These are phyloP conservation scores for Aspergillus unguis DNA, from an alignment of 2,329 filamentous ascomycete genomes.

Conservation along the genomic window DNA sequence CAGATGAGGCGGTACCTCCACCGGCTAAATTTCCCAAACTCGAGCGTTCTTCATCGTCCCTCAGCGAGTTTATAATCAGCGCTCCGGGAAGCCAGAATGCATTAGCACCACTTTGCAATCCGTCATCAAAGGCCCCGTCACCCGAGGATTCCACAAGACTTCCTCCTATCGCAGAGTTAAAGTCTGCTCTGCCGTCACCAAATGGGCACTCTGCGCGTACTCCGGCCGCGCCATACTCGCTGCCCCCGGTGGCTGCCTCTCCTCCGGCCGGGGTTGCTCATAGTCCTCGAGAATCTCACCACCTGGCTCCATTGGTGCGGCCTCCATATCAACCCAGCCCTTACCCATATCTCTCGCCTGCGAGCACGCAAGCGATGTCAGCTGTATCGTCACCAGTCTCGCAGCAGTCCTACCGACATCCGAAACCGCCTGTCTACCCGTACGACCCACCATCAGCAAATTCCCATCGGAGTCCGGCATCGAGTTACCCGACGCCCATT, in stretches of 20 bases:
- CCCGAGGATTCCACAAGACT: slow-evolving; percentile 33
- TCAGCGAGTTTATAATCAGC: slow-evolving; percentile 34
- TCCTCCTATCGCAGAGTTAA: slow-evolving; percentile 35
- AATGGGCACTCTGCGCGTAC: slow-evolving; percentile 26
- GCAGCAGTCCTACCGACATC: slow-evolving; percentile 28
- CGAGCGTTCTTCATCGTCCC: slow-evolving; percentile 20
- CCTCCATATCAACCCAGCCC: slow-evolving; percentile 34
- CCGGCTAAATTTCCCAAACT: neutral
- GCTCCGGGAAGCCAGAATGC: slow-evolving; percentile 32
- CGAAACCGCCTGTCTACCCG: slow-evolving; percentile 27
- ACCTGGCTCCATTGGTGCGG: slow-evolving; percentile 28
- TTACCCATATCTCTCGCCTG: slow-evolving; percentile 38
- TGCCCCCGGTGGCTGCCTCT: slow-evolving; percentile 25
- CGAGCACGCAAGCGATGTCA: slow-evolving; percentile 36
- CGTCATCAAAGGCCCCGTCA: slow-evolving; percentile 28
- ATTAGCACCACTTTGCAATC: slow-evolving; percentile 40
- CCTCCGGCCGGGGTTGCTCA: slow-evolving; percentile 26
- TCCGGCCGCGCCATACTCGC: slow-evolving; percentile 21
- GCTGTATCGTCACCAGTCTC: slow-evolving; percentile 36
- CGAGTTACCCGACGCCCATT: slow-evolving; percentile 40
- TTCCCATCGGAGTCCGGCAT: slow-evolving; percentile 32
- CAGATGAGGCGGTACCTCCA: neutral
- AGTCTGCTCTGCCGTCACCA: slow-evolving; percentile 23
- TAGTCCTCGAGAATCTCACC: slow-evolving; percentile 29
- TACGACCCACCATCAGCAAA: slow-evolving; percentile 27